Conservation (phyloP, 2,329 filamentous ascomycete species). For the Aspergillus candidus region DNA sequence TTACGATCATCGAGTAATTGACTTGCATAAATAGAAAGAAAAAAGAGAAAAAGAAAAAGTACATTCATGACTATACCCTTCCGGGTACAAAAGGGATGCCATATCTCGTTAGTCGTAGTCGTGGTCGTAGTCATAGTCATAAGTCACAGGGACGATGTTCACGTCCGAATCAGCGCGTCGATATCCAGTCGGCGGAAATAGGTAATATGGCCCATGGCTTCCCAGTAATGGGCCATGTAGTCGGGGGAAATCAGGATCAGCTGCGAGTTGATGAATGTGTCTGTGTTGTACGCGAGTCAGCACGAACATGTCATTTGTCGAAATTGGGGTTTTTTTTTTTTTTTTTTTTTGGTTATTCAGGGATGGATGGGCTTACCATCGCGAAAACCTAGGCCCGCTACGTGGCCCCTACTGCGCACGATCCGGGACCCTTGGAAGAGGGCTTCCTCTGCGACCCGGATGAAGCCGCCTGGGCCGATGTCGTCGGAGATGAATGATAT, state of each 20-base stretch:
- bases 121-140: neutral
- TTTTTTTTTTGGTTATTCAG: no score
- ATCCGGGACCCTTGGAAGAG: conserved; percentile 69
- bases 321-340: no score
- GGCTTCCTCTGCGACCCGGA: conserved; percentile 58
- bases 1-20: no score
- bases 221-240: conserved; percentile 76
- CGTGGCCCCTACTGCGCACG: conserved; percentile 68
- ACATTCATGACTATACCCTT: no score
- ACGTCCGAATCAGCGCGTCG: conserved; percentile 29
- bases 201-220: conserved; percentile 44
- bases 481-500: conserved; percentile 75
- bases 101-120: neutral
- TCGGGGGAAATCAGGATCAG: conserved; percentile 75
- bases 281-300: conserved; percentile 14
- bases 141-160: neutral
- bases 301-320: neutral
- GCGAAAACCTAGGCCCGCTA: conserved; percentile 66
- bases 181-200: conserved; percentile 42
- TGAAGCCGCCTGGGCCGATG: conserved; percentile 59
- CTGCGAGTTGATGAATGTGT: conserved; percentile 62
- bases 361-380: conserved; percentile 52
- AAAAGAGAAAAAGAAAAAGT: no score
- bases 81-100: no score
- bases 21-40: no score